These are phyloP conservation scores for Pichia sorboxylosa DNA, from an alignment of 1,139 yeast genomes.

Conservation along the genomic window DNA sequence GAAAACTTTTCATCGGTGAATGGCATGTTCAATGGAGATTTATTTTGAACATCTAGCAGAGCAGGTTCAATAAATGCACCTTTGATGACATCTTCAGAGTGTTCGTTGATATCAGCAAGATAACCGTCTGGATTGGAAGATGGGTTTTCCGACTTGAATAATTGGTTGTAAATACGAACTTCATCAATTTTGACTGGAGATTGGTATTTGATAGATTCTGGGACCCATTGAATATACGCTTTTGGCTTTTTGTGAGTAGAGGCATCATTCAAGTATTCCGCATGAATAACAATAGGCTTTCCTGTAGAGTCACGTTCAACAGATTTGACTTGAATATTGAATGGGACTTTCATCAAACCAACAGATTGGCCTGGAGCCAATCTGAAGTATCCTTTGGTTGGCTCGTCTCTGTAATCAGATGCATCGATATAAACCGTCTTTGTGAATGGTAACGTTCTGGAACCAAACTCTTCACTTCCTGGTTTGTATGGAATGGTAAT, in stretches of 20 bases:
- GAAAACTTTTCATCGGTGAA: slow-evolving; percentile 52
- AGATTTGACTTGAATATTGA: slow-evolving; percentile 62
- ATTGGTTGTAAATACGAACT: slow-evolving; percentile 77
- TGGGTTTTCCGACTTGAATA: slow-evolving; percentile 90
- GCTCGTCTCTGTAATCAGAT: slow-evolving; percentile 69
- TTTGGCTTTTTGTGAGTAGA: slow-evolving; percentile 60
- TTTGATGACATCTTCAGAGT: slow-evolving; percentile 58
- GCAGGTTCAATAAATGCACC: slow-evolving; percentile 73
- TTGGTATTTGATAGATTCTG: slow-evolving; percentile 45
- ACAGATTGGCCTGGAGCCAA: slow-evolving; percentile 91
- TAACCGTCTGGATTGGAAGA: slow-evolving; percentile 78
- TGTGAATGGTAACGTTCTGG: slow-evolving; percentile 66
- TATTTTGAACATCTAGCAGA: slow-evolving; percentile 52
- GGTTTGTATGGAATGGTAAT: slow-evolving; percentile 85
- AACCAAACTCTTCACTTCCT: slow-evolving; percentile 60
- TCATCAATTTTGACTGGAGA: slow-evolving; percentile 60
- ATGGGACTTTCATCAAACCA: slow-evolving; percentile 90
- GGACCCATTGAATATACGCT: slow-evolving; percentile 96
- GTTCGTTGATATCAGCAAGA: slow-evolving; percentile 68
- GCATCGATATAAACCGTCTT: slow-evolving; percentile 75
- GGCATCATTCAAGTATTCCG: slow-evolving; percentile 63
- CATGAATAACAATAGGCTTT: slow-evolving; percentile 57
- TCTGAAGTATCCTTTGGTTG: slow-evolving; percentile 63
- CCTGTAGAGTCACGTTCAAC: slow-evolving; percentile 56
- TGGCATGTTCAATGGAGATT: slow-evolving; percentile 69